Evolutionary conservation across 164 flowering plant genomes (phyloP), one percentile per base, ranked within the genome.

Genomic region (Nelumbo lutea): DNA sequence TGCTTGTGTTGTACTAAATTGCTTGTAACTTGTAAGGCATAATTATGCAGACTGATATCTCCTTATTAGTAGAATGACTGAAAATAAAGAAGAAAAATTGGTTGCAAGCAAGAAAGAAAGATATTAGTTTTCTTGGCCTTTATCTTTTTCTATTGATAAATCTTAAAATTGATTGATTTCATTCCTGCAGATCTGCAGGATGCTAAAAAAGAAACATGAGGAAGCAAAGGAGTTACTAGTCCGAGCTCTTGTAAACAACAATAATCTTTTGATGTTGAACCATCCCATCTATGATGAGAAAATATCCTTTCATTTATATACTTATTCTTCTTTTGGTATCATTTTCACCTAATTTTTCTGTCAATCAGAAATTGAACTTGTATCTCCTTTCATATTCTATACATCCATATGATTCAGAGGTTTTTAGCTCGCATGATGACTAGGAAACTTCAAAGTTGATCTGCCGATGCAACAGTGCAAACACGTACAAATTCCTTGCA

Each of bases 211-310:
- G 91, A 92, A 89, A 74, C 88, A 89, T 9, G 97, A 90, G 42
- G 99, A 92, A 80, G 97, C 96, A 4, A 90, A 89, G 79, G 97
- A 95, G 69, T 0, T 92, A 59, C 66, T 95, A 45, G 97, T 89
- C 70, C 88, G 89, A 57, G 96, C 97, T 58, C 58, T 89, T 48
- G 90, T 95, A 58, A 92, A 82, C 85, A 89, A 89, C 91, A 95
- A 89, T 71, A 80, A 83, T 58, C 82, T 92, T 68, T 81, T 92
- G 75, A 83, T 92, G 95, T 87, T 92, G 57, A 88, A 88, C 73
- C 89, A 89, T 82, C 94, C 97, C 53, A 70, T 83, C 56, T 73
- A 79, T 67, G 88, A 88, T 40, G 86, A 84, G 63, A 90, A 89
- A 79, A 90, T 95, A 90, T 92, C 97, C 97, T 90, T 88, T 55